These are phyloP conservation scores for Nigrospora oryzae DNA, from an alignment of 2,329 filamentous ascomycete species.

Conservation along the genomic window DNA sequence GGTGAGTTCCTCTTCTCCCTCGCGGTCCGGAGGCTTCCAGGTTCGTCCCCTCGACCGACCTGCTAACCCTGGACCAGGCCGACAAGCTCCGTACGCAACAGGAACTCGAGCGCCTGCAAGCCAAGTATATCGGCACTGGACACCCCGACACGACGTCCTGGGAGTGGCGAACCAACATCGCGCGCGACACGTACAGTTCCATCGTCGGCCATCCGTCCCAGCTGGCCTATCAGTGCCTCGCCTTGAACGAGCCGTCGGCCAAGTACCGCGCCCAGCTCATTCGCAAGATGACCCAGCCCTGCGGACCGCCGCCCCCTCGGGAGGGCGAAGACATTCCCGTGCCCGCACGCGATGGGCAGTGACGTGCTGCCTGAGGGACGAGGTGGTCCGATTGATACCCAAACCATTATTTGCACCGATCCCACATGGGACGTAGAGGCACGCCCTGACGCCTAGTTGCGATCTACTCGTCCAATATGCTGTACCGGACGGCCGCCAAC, in stretches of 20 bases:
- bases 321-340: constrained; percentile 34
- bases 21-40: no score
- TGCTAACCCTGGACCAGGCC: constrained; percentile 43
- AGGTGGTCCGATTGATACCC: no score
- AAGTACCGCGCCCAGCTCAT: constrained; percentile 75
- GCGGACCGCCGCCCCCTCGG: constrained; percentile 46
- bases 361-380: no score
- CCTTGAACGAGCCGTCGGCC: constrained; percentile 75
- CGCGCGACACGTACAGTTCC: constrained; percentile 83
- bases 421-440: no score
- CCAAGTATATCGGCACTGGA: constrained; percentile 91
- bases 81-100: constrained; percentile 97
- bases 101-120: constrained; percentile 93
- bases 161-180: constrained; percentile 95
- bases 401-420: no score
- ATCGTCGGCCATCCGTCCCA: constrained; percentile 86
- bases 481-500: no score
- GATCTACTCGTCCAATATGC: no score
- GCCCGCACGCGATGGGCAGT: background rate
- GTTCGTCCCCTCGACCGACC: no score
- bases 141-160: constrained; percentile 95
- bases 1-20: no score
- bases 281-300: constrained; percentile 65
- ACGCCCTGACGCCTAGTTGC: no score
- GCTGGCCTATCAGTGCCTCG: constrained; percentile 81